Evolutionary conservation across 2,329 filamentous ascomycete genomes (phyloP).

Genomic region (Phyllosticta ampelicida): DNA sequence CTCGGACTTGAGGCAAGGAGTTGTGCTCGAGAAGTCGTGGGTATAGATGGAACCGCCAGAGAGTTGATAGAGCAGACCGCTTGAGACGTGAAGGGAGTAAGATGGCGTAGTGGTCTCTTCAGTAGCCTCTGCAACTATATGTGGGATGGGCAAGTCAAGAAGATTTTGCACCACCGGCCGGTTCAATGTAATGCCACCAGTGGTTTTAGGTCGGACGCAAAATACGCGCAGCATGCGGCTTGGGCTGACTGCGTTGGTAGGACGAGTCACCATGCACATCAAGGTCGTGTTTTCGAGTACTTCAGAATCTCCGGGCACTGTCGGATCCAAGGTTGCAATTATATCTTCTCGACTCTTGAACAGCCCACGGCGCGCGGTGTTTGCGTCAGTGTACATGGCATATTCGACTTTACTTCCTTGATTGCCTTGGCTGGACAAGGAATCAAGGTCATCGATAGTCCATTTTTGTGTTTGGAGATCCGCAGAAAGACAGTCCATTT

Average conservation of each 20-base stretch:
- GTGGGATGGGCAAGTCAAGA: constrained; percentile 21
- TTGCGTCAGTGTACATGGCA: constrained; percentile 25
- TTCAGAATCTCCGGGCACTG: constrained; percentile 18
- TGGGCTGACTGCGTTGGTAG: constrained; percentile 9
- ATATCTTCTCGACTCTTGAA: constrained; percentile 36
- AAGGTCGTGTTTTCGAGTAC: constrained; percentile 26
- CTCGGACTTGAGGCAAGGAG: constrained; percentile 48
- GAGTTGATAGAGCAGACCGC: constrained; percentile 54
- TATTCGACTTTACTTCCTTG: constrained; percentile 24
- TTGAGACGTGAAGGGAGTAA: constrained; percentile 51
- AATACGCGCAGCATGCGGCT: constrained; percentile 18
- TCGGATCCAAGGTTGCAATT: constrained; percentile 26
- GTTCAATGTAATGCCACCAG: constrained; percentile 20
- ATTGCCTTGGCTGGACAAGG: not conserved
- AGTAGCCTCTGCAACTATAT: constrained; percentile 11
- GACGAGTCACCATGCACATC: constrained; percentile 22
- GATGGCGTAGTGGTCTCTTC: constrained; percentile 11
- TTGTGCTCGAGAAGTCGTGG: constrained; percentile 52
- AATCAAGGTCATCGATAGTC: constrained; percentile 16
- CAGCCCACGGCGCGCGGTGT: constrained; percentile 32
- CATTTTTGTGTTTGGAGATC: constrained; percentile 33
- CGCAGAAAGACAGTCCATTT: constrained; percentile 49
- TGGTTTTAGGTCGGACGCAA: constrained; percentile 22
- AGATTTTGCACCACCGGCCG: constrained; percentile 24
- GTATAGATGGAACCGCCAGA: constrained; percentile 43